These are phyloP conservation scores for Schizochytrium sp. DNA, from an alignment of 108 stramenopile species.

Conservation along the genomic window DNA sequence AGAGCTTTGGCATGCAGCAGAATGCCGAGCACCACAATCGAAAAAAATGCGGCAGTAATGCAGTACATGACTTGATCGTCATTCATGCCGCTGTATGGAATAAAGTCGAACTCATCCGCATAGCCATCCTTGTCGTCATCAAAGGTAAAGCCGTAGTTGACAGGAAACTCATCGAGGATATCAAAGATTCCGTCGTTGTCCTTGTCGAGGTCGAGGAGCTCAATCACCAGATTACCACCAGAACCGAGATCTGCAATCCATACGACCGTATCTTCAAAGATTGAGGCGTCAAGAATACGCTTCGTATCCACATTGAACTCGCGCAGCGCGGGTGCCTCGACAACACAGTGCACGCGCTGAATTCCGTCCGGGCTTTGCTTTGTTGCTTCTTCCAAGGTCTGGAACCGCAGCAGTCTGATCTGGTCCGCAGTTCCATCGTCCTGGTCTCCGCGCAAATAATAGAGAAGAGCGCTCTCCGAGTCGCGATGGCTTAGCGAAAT, in stretches of 20 bases:
- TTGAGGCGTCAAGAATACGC: neutral
- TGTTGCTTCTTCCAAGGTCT: neutral
- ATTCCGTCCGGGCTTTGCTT: neutral
- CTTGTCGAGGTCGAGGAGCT: neutral
- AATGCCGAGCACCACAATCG: neutral
- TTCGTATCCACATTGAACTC: neutral
- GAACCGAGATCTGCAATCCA: neutral
- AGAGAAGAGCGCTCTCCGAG: neutral
- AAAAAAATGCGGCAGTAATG: neutral
- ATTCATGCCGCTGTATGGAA: neutral
- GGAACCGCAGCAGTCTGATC: neutral
- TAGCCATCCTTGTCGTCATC: neutral
- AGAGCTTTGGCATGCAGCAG: neutral
- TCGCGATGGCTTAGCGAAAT: neutral
- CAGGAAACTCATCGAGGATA: neutral
- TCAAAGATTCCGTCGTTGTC: conserved; percentile 9
- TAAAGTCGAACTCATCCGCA: neutral
- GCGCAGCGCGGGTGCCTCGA: neutral
- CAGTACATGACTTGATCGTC: neutral
- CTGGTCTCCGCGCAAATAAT: neutral
- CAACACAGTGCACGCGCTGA: neutral
- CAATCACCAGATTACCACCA: neutral
- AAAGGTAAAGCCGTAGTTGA: neutral
- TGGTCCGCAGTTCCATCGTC: neutral
- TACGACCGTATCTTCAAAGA: neutral